Evolutionary conservation across 495 filamentous ascomycete species (phyloP).

Genomic region (Tuber aestivum): DNA sequence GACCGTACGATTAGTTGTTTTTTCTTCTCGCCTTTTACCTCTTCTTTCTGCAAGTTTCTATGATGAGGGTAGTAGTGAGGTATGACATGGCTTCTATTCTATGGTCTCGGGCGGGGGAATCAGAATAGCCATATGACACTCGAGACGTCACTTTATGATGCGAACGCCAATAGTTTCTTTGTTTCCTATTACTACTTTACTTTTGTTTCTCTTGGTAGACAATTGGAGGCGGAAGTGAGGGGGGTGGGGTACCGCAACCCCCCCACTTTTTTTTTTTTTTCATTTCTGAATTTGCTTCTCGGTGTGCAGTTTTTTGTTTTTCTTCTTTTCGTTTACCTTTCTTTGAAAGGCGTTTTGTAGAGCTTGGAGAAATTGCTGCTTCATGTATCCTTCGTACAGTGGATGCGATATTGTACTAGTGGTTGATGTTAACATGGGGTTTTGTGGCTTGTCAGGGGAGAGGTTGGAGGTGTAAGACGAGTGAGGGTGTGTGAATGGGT

Average conservation of each 20-base stretch:
- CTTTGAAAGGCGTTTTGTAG: constrained; percentile 3
- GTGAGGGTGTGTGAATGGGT: not conserved
- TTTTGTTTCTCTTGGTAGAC: not conserved
- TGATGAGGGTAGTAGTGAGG: not conserved
- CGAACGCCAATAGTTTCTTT: not conserved
- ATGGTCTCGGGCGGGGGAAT: not conserved
- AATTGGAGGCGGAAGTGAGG: not conserved
- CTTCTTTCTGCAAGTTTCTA: constrained; percentile 11
- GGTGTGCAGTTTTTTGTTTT: not conserved
- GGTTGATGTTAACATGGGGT: not conserved
- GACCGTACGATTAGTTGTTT: constrained; percentile 37
- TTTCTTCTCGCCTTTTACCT: constrained; percentile 34
- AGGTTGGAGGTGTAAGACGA: not conserved
- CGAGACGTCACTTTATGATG: not conserved
- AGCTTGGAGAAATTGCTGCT: not conserved
- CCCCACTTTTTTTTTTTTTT: not conserved
- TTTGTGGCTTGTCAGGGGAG: not conserved
- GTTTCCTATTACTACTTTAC: not conserved
- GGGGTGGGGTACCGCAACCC: not conserved
- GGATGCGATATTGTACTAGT: not conserved
- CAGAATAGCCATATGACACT: constrained; percentile 2
- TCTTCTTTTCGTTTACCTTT: not conserved
- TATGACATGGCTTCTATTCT: constrained; percentile 2
- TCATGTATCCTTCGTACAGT: not conserved
- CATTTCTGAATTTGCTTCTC: not conserved